phyloP scores from a whole-genome alignment of 345 rosid species.

The Dipteronia sinensis region DNA sequence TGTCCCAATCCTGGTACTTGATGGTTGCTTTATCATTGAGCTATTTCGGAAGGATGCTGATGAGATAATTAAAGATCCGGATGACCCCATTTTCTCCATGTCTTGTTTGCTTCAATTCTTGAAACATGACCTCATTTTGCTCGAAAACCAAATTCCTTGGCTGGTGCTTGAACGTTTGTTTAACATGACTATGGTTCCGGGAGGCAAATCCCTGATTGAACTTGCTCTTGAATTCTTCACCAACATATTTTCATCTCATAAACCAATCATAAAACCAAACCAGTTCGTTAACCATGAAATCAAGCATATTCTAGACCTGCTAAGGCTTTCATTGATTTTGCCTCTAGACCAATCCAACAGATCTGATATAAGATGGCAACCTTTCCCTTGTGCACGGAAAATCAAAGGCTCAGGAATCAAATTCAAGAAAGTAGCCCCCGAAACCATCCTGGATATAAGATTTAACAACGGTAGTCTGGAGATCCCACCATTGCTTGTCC shows the following conservation, averaged over 20 bases:
- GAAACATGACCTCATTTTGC: constrained; percentile 29
- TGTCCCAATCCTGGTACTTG: constrained; percentile 20
- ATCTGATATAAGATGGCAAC: no score
- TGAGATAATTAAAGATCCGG: neutral
- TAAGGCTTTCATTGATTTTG: neutral
- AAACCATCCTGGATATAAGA: no score
- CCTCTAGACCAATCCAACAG: no score
- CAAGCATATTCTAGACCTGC: constrained; percentile 29
- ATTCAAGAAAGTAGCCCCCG: no score
- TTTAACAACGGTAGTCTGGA: no score
- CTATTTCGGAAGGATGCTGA: constrained; percentile 5
- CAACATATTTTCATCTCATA: neutral
- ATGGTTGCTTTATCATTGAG: constrained; percentile 30
- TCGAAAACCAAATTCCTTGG: constrained; percentile 33
- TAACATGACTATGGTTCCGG: neutral
- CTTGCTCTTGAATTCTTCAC: constrained; percentile 11
- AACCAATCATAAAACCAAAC: neutral
- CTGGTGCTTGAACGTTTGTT: constrained; percentile 29
- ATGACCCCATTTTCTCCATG: constrained; percentile 28
- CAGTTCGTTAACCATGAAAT: neutral
- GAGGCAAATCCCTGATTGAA: constrained; percentile 13
- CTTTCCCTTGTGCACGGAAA: no score
- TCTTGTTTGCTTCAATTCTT: constrained; percentile 18
- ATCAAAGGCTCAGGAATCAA: no score
- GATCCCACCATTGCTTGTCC: no score